A percentile compares a stretch with the other conserved stretches of the same genome.
Conservation (phyloP, 345 rosid species). For the Bruguiera parviflora region DNA sequence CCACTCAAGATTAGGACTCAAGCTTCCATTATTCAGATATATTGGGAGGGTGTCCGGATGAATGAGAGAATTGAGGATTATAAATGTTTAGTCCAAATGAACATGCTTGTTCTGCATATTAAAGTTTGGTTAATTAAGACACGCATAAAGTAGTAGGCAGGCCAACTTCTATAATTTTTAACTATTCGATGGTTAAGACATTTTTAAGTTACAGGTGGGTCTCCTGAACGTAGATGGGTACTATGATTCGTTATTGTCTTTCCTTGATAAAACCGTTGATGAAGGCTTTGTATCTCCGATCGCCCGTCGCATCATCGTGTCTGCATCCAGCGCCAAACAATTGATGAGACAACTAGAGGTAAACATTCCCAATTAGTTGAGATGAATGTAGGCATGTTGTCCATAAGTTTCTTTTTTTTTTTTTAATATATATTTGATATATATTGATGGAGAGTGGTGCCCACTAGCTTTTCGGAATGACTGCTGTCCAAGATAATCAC, state of each 20-base stretch:
- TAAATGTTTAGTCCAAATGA: slow-evolving; percentile 24
- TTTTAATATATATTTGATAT: no score
- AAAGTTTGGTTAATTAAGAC: background rate
- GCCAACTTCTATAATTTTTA: slow-evolving; percentile 1
- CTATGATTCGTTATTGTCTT: slow-evolving; percentile 77
- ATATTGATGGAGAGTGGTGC: background rate
- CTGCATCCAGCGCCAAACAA: slow-evolving; percentile 79
- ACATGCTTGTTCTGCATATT: slow-evolving; percentile 5
- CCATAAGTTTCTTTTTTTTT: no score
- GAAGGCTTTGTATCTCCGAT: slow-evolving; percentile 87
- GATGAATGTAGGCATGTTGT: background rate
- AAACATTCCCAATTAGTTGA: background rate
- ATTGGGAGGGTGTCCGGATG: slow-evolving; percentile 20
- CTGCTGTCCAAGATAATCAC: background rate
- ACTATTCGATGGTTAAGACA: background rate
- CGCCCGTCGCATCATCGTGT: slow-evolving; percentile 82
- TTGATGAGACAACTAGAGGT: slow-evolving; percentile 89
- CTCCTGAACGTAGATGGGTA: slow-evolving; percentile 91
- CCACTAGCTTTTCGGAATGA: background rate
- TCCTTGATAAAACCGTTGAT: slow-evolving; percentile 87
- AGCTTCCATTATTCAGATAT: slow-evolving; percentile 13
- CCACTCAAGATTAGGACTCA: slow-evolving; percentile 7
- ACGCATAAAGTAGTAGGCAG: background rate
- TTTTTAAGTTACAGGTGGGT: slow-evolving; percentile 58
- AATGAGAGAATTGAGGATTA: slow-evolving; percentile 18